These are phyloP conservation scores for Kuraishia ogatae DNA, from an alignment of 805 yeast species.

Conservation along the genomic window DNA sequence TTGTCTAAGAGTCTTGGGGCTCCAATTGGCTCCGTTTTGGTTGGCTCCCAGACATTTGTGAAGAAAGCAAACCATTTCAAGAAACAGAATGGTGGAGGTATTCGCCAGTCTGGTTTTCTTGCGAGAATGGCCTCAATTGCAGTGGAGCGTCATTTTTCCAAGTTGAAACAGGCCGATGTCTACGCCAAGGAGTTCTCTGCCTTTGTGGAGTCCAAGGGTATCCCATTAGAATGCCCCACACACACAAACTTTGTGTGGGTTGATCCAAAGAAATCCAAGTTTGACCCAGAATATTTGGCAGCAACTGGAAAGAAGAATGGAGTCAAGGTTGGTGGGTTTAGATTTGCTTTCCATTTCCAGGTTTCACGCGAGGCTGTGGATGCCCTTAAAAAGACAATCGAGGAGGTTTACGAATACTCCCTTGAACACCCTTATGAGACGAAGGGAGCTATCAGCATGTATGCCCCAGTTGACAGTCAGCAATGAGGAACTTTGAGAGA, in stretches of 20 bases:
- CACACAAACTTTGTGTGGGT: constrained; percentile 80
- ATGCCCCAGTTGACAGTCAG: constrained; percentile 3
- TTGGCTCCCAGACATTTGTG: constrained; percentile 53
- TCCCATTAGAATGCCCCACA: constrained; percentile 62
- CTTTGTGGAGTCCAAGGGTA: constrained; percentile 43
- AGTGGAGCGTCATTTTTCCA: constrained; percentile 61
- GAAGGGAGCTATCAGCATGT: constrained; percentile 30
- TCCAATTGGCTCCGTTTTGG: constrained; percentile 85
- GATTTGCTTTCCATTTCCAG: constrained; percentile 79
- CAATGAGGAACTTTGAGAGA: not conserved
- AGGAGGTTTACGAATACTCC: constrained; percentile 49
- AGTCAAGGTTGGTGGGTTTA: constrained; percentile 59
- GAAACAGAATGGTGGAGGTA: constrained; percentile 91
- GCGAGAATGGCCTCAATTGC: constrained; percentile 77
- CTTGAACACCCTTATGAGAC: constrained; percentile 40
- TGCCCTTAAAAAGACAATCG: constrained; percentile 45
- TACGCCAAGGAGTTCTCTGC: constrained; percentile 41
- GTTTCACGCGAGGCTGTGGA: constrained; percentile 46
- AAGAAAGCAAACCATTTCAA: constrained; percentile 75
- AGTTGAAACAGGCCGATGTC: constrained; percentile 41
- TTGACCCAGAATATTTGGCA: constrained; percentile 34
- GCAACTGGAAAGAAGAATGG: constrained; percentile 48
- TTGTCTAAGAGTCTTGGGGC: constrained; percentile 88
- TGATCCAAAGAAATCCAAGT: constrained; percentile 42
- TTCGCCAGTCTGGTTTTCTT: constrained; percentile 80